Base-by-base conservation (phyloP, 1,284 basidiomycete genomes). In the Trametes polyzona region DNA sequence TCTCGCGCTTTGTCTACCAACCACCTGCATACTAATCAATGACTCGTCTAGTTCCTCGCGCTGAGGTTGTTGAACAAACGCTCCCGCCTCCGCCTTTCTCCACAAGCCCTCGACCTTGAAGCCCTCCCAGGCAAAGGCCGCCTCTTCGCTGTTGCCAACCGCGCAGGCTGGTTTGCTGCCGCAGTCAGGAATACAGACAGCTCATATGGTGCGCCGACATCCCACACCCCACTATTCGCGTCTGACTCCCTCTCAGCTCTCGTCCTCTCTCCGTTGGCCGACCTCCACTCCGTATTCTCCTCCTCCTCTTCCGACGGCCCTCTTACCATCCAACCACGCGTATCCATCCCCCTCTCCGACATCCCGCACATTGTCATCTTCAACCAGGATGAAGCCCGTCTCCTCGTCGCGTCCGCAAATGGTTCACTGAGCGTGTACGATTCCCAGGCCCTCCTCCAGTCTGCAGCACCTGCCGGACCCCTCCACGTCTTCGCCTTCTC, bases 131-230 rank as follows among this genome's bases (percentile, higher is more conserved):
- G 71, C 10, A 78, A 73, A 50, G 63, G 69, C 57, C 63, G 75
- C 62, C 68, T 88, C 17, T 82, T 92, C 61, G 78, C 83, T 5
- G 74, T 81, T 4, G 78, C 84, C 2, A 88, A 86, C 65, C 70
- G 74, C 12, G 79, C 74, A 59, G 85, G 82, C 32, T 90, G 83
- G 82, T 91, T 90, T 71, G 84, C 80, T 43, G 86, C 87, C 40
- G 78, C 83, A 9, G 75, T 69, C 46, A 74, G 73, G 23, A 73
- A 70, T 42, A 66, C 70, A 51, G 72, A 70, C 49, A 73, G 46
- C 54, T 67, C 63, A 70, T 78, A 80, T 70, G 62, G 81, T 70
- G 44, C 49, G 56, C 24, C 24, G 12, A n/a, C 19, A 21, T 35
- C 27, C 19, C n/a, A 5, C 16, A 0, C 26, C 30, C 4, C 19